Conservation (phyloP, 2,329 filamentous ascomycete genomes). For the Nigrospora sphaerica region DNA sequence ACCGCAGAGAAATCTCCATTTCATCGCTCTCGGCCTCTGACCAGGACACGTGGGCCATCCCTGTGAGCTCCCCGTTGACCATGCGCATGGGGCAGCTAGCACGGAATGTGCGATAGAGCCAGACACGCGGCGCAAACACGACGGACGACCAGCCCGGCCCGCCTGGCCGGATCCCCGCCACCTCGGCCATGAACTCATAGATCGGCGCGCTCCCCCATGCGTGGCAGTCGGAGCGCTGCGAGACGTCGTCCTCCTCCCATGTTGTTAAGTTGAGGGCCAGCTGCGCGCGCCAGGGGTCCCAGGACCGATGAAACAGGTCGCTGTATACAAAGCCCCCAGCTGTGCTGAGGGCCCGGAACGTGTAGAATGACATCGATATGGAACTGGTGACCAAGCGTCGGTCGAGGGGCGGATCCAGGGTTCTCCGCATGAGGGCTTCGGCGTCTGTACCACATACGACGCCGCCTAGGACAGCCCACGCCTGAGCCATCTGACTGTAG, state of each 20-base stretch:
- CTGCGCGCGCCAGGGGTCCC: slow-evolving; percentile 9
- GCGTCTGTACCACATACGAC: slow-evolving; percentile 12
- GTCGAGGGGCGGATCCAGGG: too few relatives aligned
- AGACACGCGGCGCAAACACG: slow-evolving; percentile 5
- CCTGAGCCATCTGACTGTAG: slow-evolving; percentile 28
- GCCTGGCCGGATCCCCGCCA: slow-evolving; percentile 6
- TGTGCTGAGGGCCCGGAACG: slow-evolving; percentile 6
- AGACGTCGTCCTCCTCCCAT: slow-evolving; percentile 11
- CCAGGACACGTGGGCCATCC: too few relatives aligned
- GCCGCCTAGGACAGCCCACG: slow-evolving; percentile 26
- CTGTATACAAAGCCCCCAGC: slow-evolving; percentile 5
- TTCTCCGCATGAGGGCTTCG: neutral
- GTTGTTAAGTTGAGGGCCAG: slow-evolving; percentile 9
- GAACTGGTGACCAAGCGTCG: too few relatives aligned
- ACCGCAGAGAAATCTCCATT: too few relatives aligned
- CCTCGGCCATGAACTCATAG: slow-evolving; percentile 12
- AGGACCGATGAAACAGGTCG: slow-evolving; percentile 7
- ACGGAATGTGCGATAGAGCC: too few relatives aligned
- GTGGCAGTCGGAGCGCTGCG: slow-evolving; percentile 13
- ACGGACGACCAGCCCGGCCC: slow-evolving; percentile 7
- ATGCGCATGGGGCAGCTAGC: too few relatives aligned
- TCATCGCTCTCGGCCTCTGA: too few relatives aligned
- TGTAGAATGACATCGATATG: slow-evolving; percentile 11
- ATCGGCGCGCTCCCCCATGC: slow-evolving; percentile 12
- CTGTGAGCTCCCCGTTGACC: too few relatives aligned